Conservation (phyloP, 2,329 filamentous ascomycete species). For the Nectriaceae sp. region DNA sequence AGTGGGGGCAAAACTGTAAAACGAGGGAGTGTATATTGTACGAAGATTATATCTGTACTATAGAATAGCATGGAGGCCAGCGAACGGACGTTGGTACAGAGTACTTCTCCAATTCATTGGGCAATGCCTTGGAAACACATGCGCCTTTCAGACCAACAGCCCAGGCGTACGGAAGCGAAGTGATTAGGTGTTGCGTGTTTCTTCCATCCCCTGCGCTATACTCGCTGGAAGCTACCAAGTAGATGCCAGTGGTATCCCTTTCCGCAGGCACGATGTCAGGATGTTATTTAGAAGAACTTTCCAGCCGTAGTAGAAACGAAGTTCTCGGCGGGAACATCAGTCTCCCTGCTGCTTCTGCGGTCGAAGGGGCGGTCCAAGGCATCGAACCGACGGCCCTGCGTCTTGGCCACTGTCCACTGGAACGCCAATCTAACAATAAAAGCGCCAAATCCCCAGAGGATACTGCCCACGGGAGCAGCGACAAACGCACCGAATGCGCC, state of each 20-base stretch:
- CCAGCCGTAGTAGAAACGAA: constrained; percentile 42
- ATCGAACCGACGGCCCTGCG: constrained; percentile 63
- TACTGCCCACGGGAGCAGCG: constrained; percentile 72
- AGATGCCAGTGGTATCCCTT: constrained; percentile 2
- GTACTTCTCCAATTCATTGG: constrained; percentile 22
- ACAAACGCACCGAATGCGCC: constrained; percentile 82
- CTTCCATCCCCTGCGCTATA: not conserved
- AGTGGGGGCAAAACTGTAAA: constrained; percentile 20
- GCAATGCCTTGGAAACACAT: constrained; percentile 7
- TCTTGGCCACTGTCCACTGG: constrained; percentile 59
- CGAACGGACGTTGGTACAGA: constrained; percentile 20
- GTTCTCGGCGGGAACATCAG: constrained; percentile 28
- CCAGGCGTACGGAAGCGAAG: not conserved
- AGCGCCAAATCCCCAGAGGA: constrained; percentile 70
- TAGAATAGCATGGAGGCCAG: constrained; percentile 28
- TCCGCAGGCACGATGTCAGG: too few species aligned
- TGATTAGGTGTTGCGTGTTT: too few species aligned
- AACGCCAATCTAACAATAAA: constrained; percentile 60
- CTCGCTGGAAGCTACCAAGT: not conserved
- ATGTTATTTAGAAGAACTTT: constrained; percentile 60
- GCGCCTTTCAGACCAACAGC: not conserved
- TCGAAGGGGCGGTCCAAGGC: constrained; percentile 60
- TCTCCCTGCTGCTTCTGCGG: constrained; percentile 28
- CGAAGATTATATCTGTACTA: constrained; percentile 31
- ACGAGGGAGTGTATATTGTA: constrained; percentile 27